Conservation (phyloP, 2,329 filamentous ascomycete species). For the Sporothrix pseudoabietina region DNA sequence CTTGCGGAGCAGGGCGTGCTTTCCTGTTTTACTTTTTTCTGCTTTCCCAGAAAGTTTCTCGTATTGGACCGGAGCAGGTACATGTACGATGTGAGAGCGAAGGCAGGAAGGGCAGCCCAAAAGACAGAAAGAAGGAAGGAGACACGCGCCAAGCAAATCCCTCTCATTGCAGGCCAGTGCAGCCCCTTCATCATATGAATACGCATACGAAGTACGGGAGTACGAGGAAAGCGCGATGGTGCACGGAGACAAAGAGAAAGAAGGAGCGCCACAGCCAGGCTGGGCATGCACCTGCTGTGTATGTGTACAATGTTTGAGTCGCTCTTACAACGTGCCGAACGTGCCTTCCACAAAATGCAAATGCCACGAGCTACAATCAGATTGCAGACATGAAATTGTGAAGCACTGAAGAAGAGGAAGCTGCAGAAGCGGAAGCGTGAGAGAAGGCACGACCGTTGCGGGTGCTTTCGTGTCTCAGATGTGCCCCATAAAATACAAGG, state of each 20-base stretch:
- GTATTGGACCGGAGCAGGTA: slow-evolving; percentile 9
- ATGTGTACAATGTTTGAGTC: not conserved
- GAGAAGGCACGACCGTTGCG: slow-evolving; percentile 3
- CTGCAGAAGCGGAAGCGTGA: not conserved
- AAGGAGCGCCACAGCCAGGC: slow-evolving; percentile 14
- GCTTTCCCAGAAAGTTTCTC: not conserved
- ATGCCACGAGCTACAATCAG: not conserved
- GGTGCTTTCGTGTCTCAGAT: slow-evolving; percentile 26
- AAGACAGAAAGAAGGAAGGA: not conserved
- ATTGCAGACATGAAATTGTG: not conserved
- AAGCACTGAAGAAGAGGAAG: not conserved
- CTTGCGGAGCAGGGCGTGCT: slow-evolving; percentile 12
- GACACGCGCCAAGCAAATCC: not conserved
- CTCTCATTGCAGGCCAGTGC: not conserved
- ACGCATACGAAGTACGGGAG: too few species aligned
- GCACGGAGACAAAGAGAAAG: not conserved
- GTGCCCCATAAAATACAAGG: slow-evolving; percentile 19
- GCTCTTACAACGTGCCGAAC: not conserved
- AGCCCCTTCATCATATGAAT: slow-evolving; percentile 8
- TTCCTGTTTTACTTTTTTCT: slow-evolving; percentile 17
- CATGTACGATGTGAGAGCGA: not conserved
- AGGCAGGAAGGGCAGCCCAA: not conserved
- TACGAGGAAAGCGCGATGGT: not conserved
- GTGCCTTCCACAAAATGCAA: not conserved
- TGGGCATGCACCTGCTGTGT: not conserved